Conservation (phyloP, 148 eudicot species). For the Dysphania ambrosioides region DNA sequence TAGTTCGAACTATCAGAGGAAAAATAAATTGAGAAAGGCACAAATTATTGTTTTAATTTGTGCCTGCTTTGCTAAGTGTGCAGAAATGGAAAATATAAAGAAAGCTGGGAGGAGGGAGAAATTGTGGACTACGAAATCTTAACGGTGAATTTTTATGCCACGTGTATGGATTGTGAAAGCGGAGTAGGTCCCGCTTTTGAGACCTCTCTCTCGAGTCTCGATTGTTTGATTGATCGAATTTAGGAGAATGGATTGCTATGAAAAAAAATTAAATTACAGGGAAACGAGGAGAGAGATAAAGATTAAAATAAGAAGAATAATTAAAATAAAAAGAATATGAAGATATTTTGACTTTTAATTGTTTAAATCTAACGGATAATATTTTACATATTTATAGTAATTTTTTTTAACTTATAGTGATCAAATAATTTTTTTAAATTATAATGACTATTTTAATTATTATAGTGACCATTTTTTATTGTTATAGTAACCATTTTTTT, state of each 20-base stretch:
- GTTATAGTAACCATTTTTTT: too few species aligned
- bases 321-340: too few species aligned
- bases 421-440: too few species aligned
- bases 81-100: conserved; percentile 23
- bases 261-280: background rate
- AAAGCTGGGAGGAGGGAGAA: background rate
- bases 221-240: conserved; percentile 8
- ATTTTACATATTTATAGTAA: too few species aligned
- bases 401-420: too few species aligned
- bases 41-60: conserved; percentile 32
- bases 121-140: background rate
- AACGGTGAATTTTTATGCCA: background rate
- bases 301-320: too few species aligned
- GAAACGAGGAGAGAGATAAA: background rate
- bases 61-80: conserved; percentile 29
- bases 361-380: too few species aligned
- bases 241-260: conserved; percentile 10
- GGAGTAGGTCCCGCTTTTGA: conserved; percentile 25
- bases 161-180: conserved; percentile 22
- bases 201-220: too few species aligned
- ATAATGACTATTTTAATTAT: too few species aligned
- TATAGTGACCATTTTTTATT: too few species aligned
- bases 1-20: background rate
- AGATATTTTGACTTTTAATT: too few species aligned
- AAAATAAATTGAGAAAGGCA: too few species aligned